Percentiles rank a stretch among this genome's conserved stretches.
Evolutionary conservation across 2,329 filamentous ascomycete species (phyloP).

Genomic region (Trichoderma cornu-damae): DNA sequence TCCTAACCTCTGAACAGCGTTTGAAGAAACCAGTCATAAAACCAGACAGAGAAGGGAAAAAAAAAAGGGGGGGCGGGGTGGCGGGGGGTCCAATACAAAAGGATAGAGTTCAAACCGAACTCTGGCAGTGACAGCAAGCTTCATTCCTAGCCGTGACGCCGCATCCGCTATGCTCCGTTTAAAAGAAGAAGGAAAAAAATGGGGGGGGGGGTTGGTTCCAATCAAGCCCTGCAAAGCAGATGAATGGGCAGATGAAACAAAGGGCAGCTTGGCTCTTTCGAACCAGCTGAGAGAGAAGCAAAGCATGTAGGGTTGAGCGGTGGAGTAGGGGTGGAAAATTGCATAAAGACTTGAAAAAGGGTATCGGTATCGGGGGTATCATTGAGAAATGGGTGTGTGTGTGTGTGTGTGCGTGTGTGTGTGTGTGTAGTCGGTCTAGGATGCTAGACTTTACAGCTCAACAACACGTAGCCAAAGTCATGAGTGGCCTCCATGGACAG

Average conservation of each 20-base stretch:
- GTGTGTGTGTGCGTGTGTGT: too few relatives aligned
- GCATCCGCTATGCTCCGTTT: constrained; percentile 38
- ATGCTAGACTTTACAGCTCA: not conserved
- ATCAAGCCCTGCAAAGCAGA: constrained; percentile 19
- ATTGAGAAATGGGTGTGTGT: constrained; percentile 25
- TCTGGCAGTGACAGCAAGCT: constrained; percentile 23
- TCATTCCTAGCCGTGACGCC: constrained; percentile 32
- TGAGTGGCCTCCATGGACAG: constrained; percentile 51
- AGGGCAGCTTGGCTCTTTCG: constrained; percentile 1
- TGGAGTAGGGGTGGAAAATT: not conserved
- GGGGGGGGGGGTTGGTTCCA: constrained; percentile 17
- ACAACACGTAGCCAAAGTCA: constrained; percentile 29
- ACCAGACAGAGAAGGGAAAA: not conserved
- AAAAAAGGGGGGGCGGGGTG: too few relatives aligned
- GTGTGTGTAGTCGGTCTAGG: too few relatives aligned
- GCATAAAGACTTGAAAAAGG: constrained; percentile 4
- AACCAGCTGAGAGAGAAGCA: constrained; percentile 14
- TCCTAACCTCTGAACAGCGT: constrained; percentile 3
- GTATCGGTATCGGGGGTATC: constrained; percentile 27
- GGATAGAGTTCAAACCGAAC: constrained; percentile 10
- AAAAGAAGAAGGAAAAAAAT: constrained; percentile 16
- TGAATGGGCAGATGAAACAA: constrained; percentile 24
- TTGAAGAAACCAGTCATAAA: not conserved
- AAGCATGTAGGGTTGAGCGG: constrained; percentile 1
- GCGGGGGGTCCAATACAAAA: too few relatives aligned